Base-by-base conservation (phyloP, 768 basidiomycete species). In the Naganishia vishniacii region DNA sequence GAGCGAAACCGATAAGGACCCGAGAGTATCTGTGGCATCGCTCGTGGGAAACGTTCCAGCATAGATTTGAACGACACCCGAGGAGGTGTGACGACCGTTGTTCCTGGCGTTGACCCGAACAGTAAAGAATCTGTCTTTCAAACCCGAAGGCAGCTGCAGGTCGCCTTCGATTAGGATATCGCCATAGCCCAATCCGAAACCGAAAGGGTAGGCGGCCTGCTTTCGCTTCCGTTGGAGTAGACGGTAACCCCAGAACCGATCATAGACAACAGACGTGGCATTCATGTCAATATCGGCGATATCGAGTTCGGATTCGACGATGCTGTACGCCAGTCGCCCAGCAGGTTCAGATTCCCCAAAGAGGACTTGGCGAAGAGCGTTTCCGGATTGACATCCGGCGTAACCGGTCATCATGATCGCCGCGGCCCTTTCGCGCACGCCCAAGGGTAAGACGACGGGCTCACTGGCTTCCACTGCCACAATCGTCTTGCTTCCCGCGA, bases 231-330 rank as follows among this genome's bases (percentile, higher is more conserved):
- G 45, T 20, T 47, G 29, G 13, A 29, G 31, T 20, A 61, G 25
- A n/a, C 60, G 28, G 28, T 61, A 48, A 2, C 60, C 60, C 60
- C 60, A 61, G 37, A 48, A 61, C n/a, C 60, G 26, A 48, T 37
- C 60, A 23, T 61, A 61, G 6, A 13, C 31, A 31, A 61, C 60
- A 16, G 12, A 9, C 16, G 26, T 11, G 1, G 60, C 26, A 18
- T 61, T 40, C 45, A 61, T 48, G 45, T 61, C 45, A 20, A 61
- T 47, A 9, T 48, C 60, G 18, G 45, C 28, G 20, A 48, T 37
- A 20, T 61, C 45, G 15, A 48, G 45, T 11, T 40, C 47, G 12
- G 29, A 48, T 40, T 61, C 60, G 15, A 48, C 60, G 29, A 61
- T 41, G 5, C 25, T 42, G 41, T 34, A 61, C 11, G 60, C 29